Evolutionary conservation across 192 early-diverging fungal species (phyloP), one percentile per base, ranked within the genome.

Genomic region (Backusella circina): DNA sequence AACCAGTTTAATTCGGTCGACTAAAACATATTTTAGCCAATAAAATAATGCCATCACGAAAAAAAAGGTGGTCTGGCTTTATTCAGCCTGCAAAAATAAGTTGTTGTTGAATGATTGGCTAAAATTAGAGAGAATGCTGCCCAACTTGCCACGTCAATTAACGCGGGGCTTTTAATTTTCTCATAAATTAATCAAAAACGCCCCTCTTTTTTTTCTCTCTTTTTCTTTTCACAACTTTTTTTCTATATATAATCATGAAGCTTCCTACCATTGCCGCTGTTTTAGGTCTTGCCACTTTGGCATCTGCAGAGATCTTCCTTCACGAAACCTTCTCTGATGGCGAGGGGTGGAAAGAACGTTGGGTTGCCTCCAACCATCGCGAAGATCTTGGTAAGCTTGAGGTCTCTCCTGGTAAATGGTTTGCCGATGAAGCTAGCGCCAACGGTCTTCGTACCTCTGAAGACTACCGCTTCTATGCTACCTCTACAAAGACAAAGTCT

Each of bases 391-490:
- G 97, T 57, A 81, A 79, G 51, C 90, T 95, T 80, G 86, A 86
- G 74, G 85, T 96, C 51, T 86, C 89, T 54, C 51, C 88, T 44
- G 96, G 95, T 36, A 89, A 89, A 37, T 96, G 92, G 89, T 88
- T 81, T 75, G 90, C 88, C 32, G 89, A 96, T 84, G 86, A 91
- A 73, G 83, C 85, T 65, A 78, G 87, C 72, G 85, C 80, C 77
- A 84, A 82, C 66, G 95, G 94, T 68, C 87, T 98, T 61, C 88
- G 95, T 79, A 95, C 95, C 6, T 61, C 86, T 65, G 84, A 96
- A 72, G 94, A 97, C 61, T 90, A 91, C 51, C 86, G 88, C 36
- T 96, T 94, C 88, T 98, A 97, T 85, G 91, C 93, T 41, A 88
- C 93, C 70, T 88, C 95, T 8, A 87, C 93, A 32, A 88, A 91